A percentile compares a stretch with the other conserved stretches of the same genome.
These are phyloP conservation scores for Coemansia sp. DNA, from an alignment of 192 early-diverging fungal species.

Conservation along the genomic window DNA sequence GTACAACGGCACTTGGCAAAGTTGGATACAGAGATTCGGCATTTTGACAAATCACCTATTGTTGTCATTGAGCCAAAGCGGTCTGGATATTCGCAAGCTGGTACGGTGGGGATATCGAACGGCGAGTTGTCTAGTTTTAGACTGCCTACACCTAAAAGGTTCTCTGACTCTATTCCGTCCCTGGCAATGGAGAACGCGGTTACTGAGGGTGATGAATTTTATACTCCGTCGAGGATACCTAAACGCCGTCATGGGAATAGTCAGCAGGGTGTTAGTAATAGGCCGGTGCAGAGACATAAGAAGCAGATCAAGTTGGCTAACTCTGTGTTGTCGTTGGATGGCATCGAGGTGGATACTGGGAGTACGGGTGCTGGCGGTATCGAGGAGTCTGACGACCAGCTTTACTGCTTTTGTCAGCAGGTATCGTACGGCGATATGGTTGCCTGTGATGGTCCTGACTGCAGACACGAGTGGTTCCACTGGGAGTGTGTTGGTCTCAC, in stretches of 20 bases:
- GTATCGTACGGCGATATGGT: constrained; percentile 60
- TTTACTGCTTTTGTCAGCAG: constrained; percentile 58
- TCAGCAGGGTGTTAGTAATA: neutral
- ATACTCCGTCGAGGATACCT: constrained; percentile 38
- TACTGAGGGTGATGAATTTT: constrained; percentile 25
- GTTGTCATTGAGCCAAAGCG: constrained; percentile 2
- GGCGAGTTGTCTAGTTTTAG: constrained; percentile 38
- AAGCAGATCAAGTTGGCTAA: constrained; percentile 46
- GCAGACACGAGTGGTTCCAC: constrained; percentile 60
- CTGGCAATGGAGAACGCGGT: constrained; percentile 19
- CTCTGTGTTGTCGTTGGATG: constrained; percentile 42
- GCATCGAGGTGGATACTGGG: constrained; percentile 34
- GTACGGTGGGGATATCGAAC: constrained; percentile 29
- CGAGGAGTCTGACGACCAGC: constrained; percentile 55
- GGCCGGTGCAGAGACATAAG: constrained; percentile 26
- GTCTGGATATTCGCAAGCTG: neutral
- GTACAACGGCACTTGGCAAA: constrained; percentile 45
- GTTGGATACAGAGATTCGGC: constrained; percentile 46
- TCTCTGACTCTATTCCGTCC: constrained; percentile 24
- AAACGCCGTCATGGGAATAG: constrained; percentile 28
- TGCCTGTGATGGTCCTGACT: constrained; percentile 53
- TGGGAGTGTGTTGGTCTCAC: constrained; percentile 58
- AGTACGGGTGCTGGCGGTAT: constrained; percentile 23
- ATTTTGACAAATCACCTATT: constrained; percentile 40
- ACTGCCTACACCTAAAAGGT: constrained; percentile 33